Evolutionary conservation across 495 filamentous ascomycete genomes (phyloP).

Genomic region (Annulohypoxylon maeteangense): DNA sequence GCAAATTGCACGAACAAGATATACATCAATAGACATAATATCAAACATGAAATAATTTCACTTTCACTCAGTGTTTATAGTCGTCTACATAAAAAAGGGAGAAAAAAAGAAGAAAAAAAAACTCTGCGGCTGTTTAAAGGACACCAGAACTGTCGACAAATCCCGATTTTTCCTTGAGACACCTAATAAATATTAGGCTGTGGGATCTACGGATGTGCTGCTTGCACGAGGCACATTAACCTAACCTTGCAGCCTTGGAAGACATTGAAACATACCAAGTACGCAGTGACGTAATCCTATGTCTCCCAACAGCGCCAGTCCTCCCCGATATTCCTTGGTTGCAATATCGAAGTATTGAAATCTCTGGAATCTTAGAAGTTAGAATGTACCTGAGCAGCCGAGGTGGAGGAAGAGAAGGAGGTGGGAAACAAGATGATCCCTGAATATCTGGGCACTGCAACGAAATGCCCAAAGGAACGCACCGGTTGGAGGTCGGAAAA

Average conservation of each 20-base stretch:
- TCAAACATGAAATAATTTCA: not conserved
- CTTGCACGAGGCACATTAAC: not conserved
- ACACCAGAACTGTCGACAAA: not conserved
- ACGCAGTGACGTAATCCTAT: not conserved
- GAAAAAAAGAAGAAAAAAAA: too few relatives aligned
- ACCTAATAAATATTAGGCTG: too few relatives aligned
- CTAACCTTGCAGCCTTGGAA: too few relatives aligned
- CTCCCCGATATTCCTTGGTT: not conserved
- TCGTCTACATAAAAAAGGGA: too few relatives aligned
- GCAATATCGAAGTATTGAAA: not conserved
- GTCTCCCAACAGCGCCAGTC: not conserved
- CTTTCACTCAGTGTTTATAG: not conserved
- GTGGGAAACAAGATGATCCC: not conserved
- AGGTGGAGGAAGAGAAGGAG: not conserved
- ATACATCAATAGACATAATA: not conserved
- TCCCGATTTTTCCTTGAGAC: not conserved
- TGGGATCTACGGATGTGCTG: not conserved
- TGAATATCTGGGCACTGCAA: not conserved
- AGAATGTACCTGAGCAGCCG: not conserved
- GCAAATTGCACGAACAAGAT: not conserved
- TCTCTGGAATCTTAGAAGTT: not conserved
- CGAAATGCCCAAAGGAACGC: slow-evolving; percentile 5
- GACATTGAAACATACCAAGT: too few relatives aligned
- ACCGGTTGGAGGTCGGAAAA: not conserved
- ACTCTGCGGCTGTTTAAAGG: not conserved